phyloP scores from a whole-genome alignment of 1,284 basidiomycete species.

The Puccinia polysora region DNA sequence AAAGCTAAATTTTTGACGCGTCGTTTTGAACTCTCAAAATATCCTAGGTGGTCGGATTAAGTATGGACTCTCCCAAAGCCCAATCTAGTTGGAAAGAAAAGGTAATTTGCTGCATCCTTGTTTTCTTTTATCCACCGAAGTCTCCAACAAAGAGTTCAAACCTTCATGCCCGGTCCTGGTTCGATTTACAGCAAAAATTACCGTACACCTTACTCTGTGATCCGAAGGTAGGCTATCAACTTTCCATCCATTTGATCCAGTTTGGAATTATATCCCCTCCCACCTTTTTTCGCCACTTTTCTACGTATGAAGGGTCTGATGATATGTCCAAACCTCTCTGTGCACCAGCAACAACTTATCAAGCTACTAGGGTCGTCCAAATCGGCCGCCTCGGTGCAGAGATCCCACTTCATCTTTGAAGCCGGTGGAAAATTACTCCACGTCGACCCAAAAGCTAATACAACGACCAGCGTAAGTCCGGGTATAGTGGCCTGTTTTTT shows the following conservation, averaged over 20 bases:
- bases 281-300: neutral
- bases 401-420: constrained; percentile 46
- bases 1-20: neutral
- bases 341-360: constrained; percentile 38
- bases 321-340: neutral
- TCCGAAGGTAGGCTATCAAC: constrained; percentile 42
- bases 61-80: constrained; percentile 45
- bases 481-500: neutral
- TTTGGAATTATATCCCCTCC: neutral
- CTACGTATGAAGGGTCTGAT: neutral
- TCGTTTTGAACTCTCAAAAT: no score
- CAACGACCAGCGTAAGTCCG: constrained; percentile 41
- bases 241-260: neutral
- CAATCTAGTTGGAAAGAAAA: constrained; percentile 45
- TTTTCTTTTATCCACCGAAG: neutral
- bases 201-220: constrained; percentile 47
- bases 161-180: neutral
- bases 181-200: constrained; percentile 40
- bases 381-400: constrained; percentile 39
- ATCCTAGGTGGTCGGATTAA: constrained; percentile 45
- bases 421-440: constrained; percentile 45
- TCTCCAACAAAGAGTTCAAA: no score
- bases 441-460: constrained; percentile 41
- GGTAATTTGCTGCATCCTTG: neutral
- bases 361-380: constrained; percentile 44